Base-by-base conservation (phyloP, 306 rosid species). In the Ceratonia siliqua region DNA sequence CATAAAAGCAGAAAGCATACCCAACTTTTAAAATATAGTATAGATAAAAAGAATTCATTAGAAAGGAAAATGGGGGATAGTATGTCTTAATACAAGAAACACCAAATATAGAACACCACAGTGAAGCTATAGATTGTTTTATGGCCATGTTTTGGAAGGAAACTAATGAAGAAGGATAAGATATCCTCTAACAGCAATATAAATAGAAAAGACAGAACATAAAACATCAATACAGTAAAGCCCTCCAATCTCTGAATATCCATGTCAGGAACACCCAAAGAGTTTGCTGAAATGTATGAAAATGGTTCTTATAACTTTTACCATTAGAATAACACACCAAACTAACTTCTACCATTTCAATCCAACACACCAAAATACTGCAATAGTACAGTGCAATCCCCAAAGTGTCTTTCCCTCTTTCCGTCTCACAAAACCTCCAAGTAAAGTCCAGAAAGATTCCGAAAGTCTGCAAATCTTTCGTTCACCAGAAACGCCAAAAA, bases 31-130 rank as follows among this genome's bases (percentile, higher is more conserved):
- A n/a, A n/a, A n/a, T n/a, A n/a, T n/a, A n/a, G n/a, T n/a, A n/a
- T n/a, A n/a, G n/a, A n/a, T n/a, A n/a, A n/a, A 64, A 61, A 20
- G 45, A 48, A 48, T 61, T 30, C 50, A 33, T 39, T 62, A 48
- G 38, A 53, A 1, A 14, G 3, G 28, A 24, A 41, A 56, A 6
- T 71, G 41, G 42, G 15, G 67, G 50, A 71, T 32, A 56, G n/a
- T 68, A 48, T 30, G 8, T 38, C 38, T 21, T 15, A 61, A 48
- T 45, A 10, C 65, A 54, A 38, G 59, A 30, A 58, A 20, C 21
- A 56, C 17, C 5, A 42, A 43, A 73, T 18, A 8, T 48, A 59
- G 35, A 45, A 8, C 36, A 73, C 45, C 43, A n/a, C 77, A 57
- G 6, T 6, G 56, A 28, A 22, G 15, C 24, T 18, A 73, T 53